Evolutionary conservation across 1,284 basidiomycete species (phyloP), one percentile per base, ranked within the genome.

Genomic region (Irpex sp.): DNA sequence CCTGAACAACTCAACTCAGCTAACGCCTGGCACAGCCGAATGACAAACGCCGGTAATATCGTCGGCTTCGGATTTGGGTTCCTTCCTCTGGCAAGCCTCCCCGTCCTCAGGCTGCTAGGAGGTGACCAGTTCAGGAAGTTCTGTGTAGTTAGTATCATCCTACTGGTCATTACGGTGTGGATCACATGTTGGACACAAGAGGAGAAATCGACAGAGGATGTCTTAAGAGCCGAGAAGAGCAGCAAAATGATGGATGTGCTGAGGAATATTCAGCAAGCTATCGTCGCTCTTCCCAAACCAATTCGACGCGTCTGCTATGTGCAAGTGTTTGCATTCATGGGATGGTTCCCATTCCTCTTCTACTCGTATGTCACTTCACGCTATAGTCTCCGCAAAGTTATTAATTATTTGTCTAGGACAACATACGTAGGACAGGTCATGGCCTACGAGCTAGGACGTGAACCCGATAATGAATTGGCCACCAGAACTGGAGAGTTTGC

Each of bases 21-120:
- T 5, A 99, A 98, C 77, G 97, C 97, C n/a, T 99, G 97, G 96
- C 95, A 98, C 70, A 94, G 96, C 15, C 83, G 94, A 63, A 96
- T 97, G 92, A 91, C 88, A 57, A 94, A 97, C 73, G 88, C 94
- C n/a, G 96, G 94, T 26, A 97, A 96, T 72, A 96, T 97, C 61
- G 77, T 96, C 67, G 96, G 96, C 1, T 97, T 90, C 76, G 92
- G 92, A 1, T 91, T 96, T 71, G 94, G 96, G 31, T 97, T 93
- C 78, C 74, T 96, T 59, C 93, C 97, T 21, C 84, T 98, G 34
- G 87, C 86, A 0, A 79, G 85, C 61, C 79, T 95, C 64, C 89
- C 90, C 2, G 76, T 93, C 56, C 82, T 98, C 54, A 79, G 85
- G 15, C 84, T 91, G 62, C 78, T 98, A n/a, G 96, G 96, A 40